Percentiles rank a stretch among this genome's conserved stretches.
These are phyloP conservation scores for Amniculicola lignicola DNA, from an alignment of 495 filamentous ascomycete species.

Conservation along the genomic window DNA sequence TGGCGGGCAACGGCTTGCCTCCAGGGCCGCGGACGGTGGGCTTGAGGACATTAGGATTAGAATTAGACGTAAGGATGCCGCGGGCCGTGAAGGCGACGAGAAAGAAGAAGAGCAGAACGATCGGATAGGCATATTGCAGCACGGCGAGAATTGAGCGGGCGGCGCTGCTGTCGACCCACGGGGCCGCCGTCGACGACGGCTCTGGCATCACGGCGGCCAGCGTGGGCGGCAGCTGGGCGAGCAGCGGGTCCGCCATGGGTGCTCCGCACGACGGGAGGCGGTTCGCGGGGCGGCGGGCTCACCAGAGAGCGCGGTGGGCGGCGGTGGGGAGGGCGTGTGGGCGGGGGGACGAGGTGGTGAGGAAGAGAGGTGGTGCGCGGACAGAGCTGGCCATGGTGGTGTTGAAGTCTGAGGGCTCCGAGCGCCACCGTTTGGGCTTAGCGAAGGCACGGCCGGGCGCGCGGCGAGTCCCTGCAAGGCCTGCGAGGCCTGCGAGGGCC, in stretches of 20 bases:
- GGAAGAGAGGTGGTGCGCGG: neutral
- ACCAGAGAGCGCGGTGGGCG: neutral
- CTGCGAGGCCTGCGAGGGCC: too few relatives aligned
- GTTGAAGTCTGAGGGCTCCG: neutral
- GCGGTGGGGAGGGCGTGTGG: neutral
- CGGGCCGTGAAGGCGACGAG: constrained; percentile 60
- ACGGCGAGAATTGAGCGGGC: neutral
- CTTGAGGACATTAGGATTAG: constrained; percentile 38
- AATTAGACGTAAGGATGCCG: constrained; percentile 53
- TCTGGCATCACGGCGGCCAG: neutral
- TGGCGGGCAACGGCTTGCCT: constrained; percentile 70
- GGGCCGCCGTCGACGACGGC: neutral
- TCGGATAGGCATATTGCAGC: constrained; percentile 59
- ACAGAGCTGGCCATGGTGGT: neutral
- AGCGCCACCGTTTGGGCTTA: neutral
- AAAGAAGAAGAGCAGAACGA: constrained; percentile 66
- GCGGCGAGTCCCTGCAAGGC: too few relatives aligned
- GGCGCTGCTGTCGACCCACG: neutral
- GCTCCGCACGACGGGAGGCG: too few relatives aligned
- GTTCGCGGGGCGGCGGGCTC: too few relatives aligned
- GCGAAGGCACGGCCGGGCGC: neutral
- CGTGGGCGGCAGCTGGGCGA: too few relatives aligned
- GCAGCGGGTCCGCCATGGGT: too few relatives aligned
- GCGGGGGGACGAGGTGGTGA: neutral
- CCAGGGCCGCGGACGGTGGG: constrained; percentile 60